Evolutionary conservation across 257 asterid species (phyloP).

Genomic region (Fraxinus anomala): DNA sequence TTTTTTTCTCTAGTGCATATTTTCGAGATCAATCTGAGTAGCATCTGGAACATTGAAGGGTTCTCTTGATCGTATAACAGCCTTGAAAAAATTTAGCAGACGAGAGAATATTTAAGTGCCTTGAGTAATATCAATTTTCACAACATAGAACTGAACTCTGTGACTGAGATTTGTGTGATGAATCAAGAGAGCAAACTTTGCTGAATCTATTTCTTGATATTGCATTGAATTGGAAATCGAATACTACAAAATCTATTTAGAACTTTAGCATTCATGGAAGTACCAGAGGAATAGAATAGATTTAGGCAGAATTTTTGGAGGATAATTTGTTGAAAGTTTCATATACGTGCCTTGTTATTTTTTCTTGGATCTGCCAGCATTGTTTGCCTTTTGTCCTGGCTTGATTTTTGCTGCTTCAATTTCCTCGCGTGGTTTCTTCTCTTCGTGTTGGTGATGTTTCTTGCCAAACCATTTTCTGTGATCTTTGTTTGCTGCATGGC

Average conservation of each 20-base stretch:
- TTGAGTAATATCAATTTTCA: background rate
- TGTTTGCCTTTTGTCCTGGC: conserved; percentile 30
- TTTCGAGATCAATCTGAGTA: background rate
- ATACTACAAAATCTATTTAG: background rate
- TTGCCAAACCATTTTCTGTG: conserved; percentile 25
- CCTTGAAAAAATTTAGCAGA: background rate
- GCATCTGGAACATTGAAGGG: background rate
- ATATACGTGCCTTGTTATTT: conserved; percentile 9
- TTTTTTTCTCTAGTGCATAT: background rate
- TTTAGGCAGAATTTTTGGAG: background rate
- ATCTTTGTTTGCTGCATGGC: conserved; percentile 25
- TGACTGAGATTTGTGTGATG: background rate
- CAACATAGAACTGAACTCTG: background rate
- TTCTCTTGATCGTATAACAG: background rate
- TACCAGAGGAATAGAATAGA: background rate
- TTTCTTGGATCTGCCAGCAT: conserved; percentile 19
- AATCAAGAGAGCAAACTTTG: background rate
- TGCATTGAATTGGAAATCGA: background rate
- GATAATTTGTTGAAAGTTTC: background rate
- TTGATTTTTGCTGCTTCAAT: conserved; percentile 31
- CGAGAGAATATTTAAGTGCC: background rate
- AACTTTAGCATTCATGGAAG: background rate
- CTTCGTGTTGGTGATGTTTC: conserved; percentile 29
- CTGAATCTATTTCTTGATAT: background rate
- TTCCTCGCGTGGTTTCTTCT: conserved; percentile 21